Evolutionary conservation across 208 protist genomes (phyloP).

Genomic region (Crithidia mellificae): DNA sequence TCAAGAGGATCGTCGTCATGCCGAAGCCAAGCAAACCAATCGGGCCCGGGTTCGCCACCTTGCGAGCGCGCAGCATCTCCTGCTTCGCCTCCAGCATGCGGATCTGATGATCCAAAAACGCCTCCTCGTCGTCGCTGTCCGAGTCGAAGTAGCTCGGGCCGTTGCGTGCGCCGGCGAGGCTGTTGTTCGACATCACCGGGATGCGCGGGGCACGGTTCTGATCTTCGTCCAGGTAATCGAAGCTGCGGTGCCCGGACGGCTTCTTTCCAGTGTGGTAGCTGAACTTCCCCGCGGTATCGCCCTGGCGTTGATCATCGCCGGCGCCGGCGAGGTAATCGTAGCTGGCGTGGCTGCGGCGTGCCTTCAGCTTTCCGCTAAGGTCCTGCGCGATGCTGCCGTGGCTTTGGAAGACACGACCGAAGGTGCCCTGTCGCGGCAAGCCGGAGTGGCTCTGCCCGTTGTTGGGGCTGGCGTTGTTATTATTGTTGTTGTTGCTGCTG

Average conservation of each 20-base stretch:
- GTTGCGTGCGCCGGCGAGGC: not conserved
- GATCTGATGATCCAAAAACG: slow-evolving; percentile 26
- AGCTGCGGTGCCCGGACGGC: slow-evolving; percentile 8
- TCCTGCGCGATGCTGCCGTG: slow-evolving; percentile 18
- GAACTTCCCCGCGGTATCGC: not conserved
- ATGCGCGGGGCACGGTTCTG: slow-evolving; percentile 17
- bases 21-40: slow-evolving; percentile 58
- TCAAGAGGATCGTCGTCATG: slow-evolving; percentile 63
- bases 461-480: not conserved
- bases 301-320: slow-evolving; percentile 3
- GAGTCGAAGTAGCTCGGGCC: slow-evolving; percentile 19
- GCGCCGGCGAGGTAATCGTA: slow-evolving; percentile 31
- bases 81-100: slow-evolving; percentile 33
- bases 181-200: not conserved
- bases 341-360: slow-evolving; percentile 24
- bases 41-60: slow-evolving; percentile 39
- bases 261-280: slow-evolving; percentile 17
- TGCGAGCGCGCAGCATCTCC: slow-evolving; percentile 8
- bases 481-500: too few relatives aligned
- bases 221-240: slow-evolving; percentile 38
- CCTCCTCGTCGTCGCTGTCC: slow-evolving; percentile 30
- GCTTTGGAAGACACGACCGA: slow-evolving; percentile 9
- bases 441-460: slow-evolving; percentile 2
- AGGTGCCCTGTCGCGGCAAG: slow-evolving; percentile 3
- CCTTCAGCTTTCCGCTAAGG: slow-evolving; percentile 1